Base-by-base conservation (phyloP, 345 rosid species). In the Corchorus capsularis region DNA sequence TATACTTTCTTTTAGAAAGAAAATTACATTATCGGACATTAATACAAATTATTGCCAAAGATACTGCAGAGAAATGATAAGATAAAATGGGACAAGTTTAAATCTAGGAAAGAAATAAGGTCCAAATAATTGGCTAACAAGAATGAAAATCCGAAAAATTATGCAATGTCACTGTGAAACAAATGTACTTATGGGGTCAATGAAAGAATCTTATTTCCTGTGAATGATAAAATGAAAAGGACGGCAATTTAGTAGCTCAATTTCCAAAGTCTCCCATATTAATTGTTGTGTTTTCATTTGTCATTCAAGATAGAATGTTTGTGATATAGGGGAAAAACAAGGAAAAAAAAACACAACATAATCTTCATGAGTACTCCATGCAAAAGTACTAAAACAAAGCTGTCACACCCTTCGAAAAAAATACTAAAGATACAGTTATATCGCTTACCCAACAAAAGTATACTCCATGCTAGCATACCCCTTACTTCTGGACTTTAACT, bases 401-500 rank as follows among this genome's bases (percentile, higher is more conserved):
- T 37, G 49, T 60, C 20, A 73, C 16, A 10, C 10, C 59, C 63
- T 19, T 71, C 2, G 9, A 56, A 56, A 56, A 37, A 39, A 12
- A 37, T 20, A 71, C 12, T 13, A 56, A 35, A 19, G 39, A 19
- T 56, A 71, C 50, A 3, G 53, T 62, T 41, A 59, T 70, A 72
- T 37, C 68, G 85, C 82, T 83, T 83, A 93, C 99, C 98, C 97
- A 34, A 87, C 39, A 81, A 96, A 86, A 22, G 87, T 87, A 82
- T 96, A 96, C 79, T 96, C 99, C 99, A 96, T 92, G 92, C 99
- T 96, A 47, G 97, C 99, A 89, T 96, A 96, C 52, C 99, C 99
- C 83, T 93, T 96, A 80, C 93, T 90, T 82, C 93, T 89, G 65
- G 99, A 96, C 84, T 96, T 96, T 46, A 96, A 82, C 77, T 93